Evolutionary conservation across 202 grass and related monocot species (phyloP).

Genomic region (Panicum virgatum): DNA sequence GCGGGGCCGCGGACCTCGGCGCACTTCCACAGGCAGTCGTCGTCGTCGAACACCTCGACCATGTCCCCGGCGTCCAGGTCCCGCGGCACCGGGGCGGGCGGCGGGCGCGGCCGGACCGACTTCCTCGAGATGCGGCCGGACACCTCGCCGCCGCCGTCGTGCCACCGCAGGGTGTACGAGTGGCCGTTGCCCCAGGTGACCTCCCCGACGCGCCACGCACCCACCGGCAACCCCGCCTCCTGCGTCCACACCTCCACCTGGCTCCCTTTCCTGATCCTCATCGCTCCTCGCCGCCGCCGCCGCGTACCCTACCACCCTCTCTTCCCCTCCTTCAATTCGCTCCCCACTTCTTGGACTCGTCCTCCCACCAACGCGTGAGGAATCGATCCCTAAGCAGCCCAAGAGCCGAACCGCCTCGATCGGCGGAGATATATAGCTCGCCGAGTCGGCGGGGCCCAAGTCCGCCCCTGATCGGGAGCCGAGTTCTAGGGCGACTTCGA

Average conservation of each 20-base stretch:
- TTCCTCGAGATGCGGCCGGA: conserved; percentile 46
- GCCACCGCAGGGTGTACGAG: conserved; percentile 53
- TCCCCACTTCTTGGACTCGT: background rate
- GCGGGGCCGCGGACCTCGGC: conserved; percentile 13
- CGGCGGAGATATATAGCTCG: conserved; percentile 4
- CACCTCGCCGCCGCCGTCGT: conserved; percentile 8
- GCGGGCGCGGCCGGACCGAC: conserved; percentile 54
- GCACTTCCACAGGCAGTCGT: conserved; percentile 46
- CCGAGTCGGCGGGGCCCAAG: conserved; percentile 1
- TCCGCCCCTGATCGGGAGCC: background rate
- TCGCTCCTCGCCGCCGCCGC: conserved; percentile 15
- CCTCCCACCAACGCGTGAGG: background rate
- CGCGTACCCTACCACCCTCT: background rate
- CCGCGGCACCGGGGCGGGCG: background rate
- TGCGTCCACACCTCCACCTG: conserved; percentile 57
- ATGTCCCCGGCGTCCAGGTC: conserved; percentile 50
- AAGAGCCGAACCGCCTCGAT: background rate
- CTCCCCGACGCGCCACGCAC: conserved; percentile 60
- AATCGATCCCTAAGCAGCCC: background rate
- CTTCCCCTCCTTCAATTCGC: background rate
- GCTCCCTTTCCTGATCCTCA: conserved; percentile 55
- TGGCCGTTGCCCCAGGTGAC: conserved; percentile 66
- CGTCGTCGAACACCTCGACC: conserved; percentile 51
- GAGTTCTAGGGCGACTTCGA: background rate
- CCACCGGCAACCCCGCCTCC: conserved; percentile 11